Percentiles rank a stretch among this genome's conserved stretches.
These are phyloP conservation scores for Suillus paluster DNA, from an alignment of 768 basidiomycete genomes.

Conservation along the genomic window DNA sequence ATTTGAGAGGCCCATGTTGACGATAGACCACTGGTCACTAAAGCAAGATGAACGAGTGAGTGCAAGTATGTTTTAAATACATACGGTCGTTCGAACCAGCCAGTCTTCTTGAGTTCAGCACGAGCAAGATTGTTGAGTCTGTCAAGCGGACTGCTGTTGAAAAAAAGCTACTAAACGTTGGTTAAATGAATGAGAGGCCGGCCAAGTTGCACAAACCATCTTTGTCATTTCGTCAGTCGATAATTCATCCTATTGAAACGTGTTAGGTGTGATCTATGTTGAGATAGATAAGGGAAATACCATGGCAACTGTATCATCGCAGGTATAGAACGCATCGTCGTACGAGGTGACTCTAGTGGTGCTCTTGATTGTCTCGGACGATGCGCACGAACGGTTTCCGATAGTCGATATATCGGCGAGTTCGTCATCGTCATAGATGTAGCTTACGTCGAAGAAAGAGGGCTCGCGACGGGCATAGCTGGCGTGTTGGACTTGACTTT, in stretches of 20 bases:
- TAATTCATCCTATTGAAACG: constrained; percentile 18
- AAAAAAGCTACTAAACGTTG: constrained; percentile 18
- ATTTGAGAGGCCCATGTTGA: constrained; percentile 27
- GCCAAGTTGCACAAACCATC: constrained; percentile 25
- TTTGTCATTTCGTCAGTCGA: constrained; percentile 21
- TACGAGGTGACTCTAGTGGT: not conserved
- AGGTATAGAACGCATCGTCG: constrained; percentile 7
- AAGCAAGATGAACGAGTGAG: not conserved
- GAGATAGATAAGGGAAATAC: constrained; percentile 13
- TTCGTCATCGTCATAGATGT: constrained; percentile 24
- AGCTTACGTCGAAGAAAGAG: constrained; percentile 15
- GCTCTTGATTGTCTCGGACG: constrained; percentile 8
- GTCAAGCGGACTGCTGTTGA: constrained; percentile 30
- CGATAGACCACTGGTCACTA: constrained; percentile 34
- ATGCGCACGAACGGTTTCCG: constrained; percentile 16
- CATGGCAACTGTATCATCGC: constrained; percentile 14
- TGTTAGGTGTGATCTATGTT: constrained; percentile 8
- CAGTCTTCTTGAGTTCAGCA: constrained; percentile 33
- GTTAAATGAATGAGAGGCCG: constrained; percentile 10
- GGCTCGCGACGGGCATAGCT: constrained; percentile 12
- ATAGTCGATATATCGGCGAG: constrained; percentile 10
- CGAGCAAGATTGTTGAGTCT: constrained; percentile 33
- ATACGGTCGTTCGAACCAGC: constrained; percentile 35
- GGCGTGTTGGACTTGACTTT: constrained; percentile 12
- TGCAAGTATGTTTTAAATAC: not conserved